A percentile compares a stretch with the other conserved stretches of the same genome.
phyloP scores from a whole-genome alignment of 2,329 filamentous ascomycete species.

The Alternaria tenuissima region DNA sequence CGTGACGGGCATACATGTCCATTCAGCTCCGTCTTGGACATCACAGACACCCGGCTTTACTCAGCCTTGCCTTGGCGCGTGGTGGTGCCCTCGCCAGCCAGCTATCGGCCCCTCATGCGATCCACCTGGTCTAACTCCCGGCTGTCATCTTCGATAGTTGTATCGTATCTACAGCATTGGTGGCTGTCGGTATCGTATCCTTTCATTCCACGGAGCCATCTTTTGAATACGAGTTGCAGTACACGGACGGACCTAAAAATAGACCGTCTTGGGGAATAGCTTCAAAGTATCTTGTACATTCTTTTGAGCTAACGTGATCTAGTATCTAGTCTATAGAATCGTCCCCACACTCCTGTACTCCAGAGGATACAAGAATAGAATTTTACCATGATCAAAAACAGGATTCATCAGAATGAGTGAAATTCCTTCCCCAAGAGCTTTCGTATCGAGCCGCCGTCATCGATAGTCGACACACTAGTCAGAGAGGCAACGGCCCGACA shows the following conservation, averaged over 20 bases:
- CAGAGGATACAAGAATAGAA: constrained; percentile 16
- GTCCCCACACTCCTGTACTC: neutral
- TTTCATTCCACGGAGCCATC: constrained; percentile 1
- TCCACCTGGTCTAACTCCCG: neutral
- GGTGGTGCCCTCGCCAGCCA: neutral
- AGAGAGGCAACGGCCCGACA: constrained; percentile 11
- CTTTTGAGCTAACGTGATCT: neutral
- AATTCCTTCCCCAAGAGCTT: constrained; percentile 7
- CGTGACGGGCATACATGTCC: neutral
- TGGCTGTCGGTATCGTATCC: constrained; percentile 14
- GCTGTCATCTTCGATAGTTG: constrained; percentile 2
- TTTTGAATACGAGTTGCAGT: constrained; percentile 13
- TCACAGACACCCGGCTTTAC: constrained; percentile 1
- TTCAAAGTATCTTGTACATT: constrained; percentile 3
- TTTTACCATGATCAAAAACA: neutral
- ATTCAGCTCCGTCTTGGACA: neutral
- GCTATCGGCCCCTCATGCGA: constrained; percentile 3
- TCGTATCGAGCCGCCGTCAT: constrained; percentile 15
- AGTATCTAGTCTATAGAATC: constrained; percentile 7
- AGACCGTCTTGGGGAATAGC: constrained; percentile 8
- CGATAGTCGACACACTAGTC: constrained; percentile 21
- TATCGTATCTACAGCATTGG: constrained; percentile 14
- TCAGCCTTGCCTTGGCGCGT: neutral
- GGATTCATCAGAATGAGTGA: constrained; percentile 15
- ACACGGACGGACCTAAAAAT: constrained; percentile 20